Percentiles rank a stretch among this genome's conserved stretches.
These are phyloP conservation scores for Pichia thaimueangensis DNA, from an alignment of 805 yeast species.

Conservation along the genomic window DNA sequence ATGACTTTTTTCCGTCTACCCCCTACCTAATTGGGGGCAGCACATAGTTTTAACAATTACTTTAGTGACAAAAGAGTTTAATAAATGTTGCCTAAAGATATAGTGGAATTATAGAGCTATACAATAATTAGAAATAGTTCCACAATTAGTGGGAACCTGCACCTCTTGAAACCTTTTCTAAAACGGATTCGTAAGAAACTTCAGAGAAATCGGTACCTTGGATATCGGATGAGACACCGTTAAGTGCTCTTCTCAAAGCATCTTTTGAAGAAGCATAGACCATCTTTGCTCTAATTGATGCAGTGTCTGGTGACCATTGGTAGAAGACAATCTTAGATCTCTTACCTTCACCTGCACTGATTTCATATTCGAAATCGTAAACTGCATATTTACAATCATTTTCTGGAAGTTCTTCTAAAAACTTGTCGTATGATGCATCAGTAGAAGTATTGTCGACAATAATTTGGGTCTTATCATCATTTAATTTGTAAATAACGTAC, in stretches of 20 bases:
- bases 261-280: slow-evolving; percentile 97
- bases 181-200: slow-evolving; percentile 89
- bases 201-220: slow-evolving; percentile 98
- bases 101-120: no score
- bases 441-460: slow-evolving; percentile 78
- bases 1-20: no score
- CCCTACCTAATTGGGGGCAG: no score
- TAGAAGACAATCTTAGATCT: slow-evolving; percentile 62
- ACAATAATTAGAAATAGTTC: no score
- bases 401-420: slow-evolving; percentile 87
- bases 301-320: slow-evolving; percentile 98
- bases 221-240: slow-evolving; percentile 88
- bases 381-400: slow-evolving; percentile 94
- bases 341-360: slow-evolving; percentile 88
- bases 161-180: slow-evolving; percentile 83
- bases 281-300: slow-evolving; percentile 94
- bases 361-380: slow-evolving; percentile 93
- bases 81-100: no score
- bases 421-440: slow-evolving; percentile 72
- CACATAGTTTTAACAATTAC: no score
- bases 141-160: slow-evolving; percentile 50
- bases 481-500: slow-evolving; percentile 75
- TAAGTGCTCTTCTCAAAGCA: slow-evolving; percentile 93
- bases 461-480: slow-evolving; percentile 83
- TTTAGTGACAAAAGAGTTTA: no score